These are phyloP conservation scores for Hymenoscyphus linearis DNA, from an alignment of 2,329 filamentous ascomycete species.

Conservation along the genomic window DNA sequence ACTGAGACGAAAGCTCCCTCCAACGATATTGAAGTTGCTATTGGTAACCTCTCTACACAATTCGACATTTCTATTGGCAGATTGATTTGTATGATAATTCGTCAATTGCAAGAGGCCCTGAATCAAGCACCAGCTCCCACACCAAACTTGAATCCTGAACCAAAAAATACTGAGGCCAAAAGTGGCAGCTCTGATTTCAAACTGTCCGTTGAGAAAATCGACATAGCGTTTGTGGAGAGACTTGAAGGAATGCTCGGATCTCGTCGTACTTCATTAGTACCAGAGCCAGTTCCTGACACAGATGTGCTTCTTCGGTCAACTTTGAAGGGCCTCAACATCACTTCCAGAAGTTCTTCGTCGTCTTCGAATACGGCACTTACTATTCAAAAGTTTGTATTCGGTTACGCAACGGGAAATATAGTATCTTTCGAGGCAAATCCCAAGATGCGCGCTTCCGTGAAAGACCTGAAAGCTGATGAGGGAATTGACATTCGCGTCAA, in stretches of 20 bases:
- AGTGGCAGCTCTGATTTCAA: constrained; percentile 15
- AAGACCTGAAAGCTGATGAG: constrained; percentile 51
- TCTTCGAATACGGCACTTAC: constrained; percentile 25
- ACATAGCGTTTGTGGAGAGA: constrained; percentile 30
- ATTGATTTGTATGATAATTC: constrained; percentile 28
- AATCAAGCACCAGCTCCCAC: constrained; percentile 12
- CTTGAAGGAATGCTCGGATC: constrained; percentile 26
- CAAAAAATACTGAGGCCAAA: not conserved
- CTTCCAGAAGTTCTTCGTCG: constrained; percentile 12
- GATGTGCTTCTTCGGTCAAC: constrained; percentile 29
- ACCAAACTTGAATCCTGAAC: constrained; percentile 6
- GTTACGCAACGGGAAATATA: constrained; percentile 58
- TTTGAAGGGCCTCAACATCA: constrained; percentile 26
- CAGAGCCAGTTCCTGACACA: constrained; percentile 7
- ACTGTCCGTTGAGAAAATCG: constrained; percentile 25
- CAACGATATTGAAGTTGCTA: constrained; percentile 25
- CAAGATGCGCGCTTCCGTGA: constrained; percentile 54
- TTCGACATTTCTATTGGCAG: constrained; percentile 33
- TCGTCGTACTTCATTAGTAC: constrained; percentile 4
- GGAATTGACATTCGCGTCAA: constrained; percentile 55
- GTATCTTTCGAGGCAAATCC: constrained; percentile 55
- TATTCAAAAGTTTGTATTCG: constrained; percentile 55
- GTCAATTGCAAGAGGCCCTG: constrained; percentile 23
- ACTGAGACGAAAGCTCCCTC: not conserved
- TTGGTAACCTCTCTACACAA: constrained; percentile 26